Evolutionary conservation across 129 eudicot species (phyloP), one percentile per base, ranked within the genome.

Genomic region (Deinandra increscens): DNA sequence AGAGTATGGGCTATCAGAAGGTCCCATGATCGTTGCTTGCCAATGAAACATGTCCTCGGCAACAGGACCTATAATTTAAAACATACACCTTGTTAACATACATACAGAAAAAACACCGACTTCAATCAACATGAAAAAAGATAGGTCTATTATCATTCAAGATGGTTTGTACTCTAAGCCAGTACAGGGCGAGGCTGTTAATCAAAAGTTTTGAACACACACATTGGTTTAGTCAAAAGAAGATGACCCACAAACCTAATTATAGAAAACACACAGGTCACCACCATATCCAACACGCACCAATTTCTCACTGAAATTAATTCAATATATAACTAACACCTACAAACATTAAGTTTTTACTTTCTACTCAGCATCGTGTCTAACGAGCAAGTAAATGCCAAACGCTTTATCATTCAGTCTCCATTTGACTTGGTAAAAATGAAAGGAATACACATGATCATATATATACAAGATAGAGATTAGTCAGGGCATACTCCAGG

Each of bases 1-100:
- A 15, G 92, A 76, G 65, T 86, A 86, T 50, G 92, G 92, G 75
- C 92, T 86, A 29, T 86, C 92, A 12, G 84, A 17, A 68, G 92
- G 92, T 42, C 92, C 92, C 92, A 86, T 86, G 8, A 86, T 86
- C 14, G 91, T 85, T 12, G 91, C 91, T 58, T 85, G 86, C 87
- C 86, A 82, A 65, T 82, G 90, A 60, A 86, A 86, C 91, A 86
- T 86, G 49, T 86, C 93, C 53, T 86, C 93, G 4, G 87, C 94
- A 20, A 87, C 94, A 22, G 94, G 94, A 68, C 94, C 94, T 87
- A 60, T 34, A 79, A 15, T 12, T 14, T 37, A n/a, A 55, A 23
- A 22, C 3, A 33, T 3, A 9, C 39, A 31, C 0, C 23, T 7
- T 29, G 14, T 66, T 26, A 26, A 26, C 31, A 26, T 26, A 26